Percentiles rank a stretch among this genome's conserved stretches.
These are phyloP conservation scores for Rhododendron molle DNA, from an alignment of 148 eudicot species.

Conservation along the genomic window DNA sequence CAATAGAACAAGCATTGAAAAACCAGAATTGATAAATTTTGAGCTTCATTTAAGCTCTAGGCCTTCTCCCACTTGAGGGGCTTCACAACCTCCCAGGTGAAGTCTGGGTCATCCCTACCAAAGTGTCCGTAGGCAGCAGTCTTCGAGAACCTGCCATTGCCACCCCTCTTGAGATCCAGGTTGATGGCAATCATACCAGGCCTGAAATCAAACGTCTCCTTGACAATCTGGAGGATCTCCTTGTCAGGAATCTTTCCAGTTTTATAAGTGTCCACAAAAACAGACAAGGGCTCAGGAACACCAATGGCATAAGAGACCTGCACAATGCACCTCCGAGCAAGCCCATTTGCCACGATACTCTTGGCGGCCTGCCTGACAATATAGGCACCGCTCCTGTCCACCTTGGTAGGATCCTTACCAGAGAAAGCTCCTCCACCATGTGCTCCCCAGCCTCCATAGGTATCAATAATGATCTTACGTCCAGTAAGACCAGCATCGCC, in stretches of 20 bases:
- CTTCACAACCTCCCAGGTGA: conserved; percentile 41
- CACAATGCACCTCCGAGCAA: conserved; percentile 59
- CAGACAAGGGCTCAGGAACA: conserved; percentile 67
- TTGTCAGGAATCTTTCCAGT: conserved; percentile 62
- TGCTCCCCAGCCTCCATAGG: too few species aligned
- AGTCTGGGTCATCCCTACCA: conserved; percentile 14
- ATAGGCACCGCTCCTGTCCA: conserved; percentile 68
- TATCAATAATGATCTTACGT: conserved; percentile 53
- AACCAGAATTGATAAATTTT: neutral
- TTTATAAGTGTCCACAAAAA: conserved; percentile 57
- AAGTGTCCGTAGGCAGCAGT: too few species aligned
- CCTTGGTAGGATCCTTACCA: too few species aligned
- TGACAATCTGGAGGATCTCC: conserved; percentile 59
- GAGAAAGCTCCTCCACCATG: too few species aligned
- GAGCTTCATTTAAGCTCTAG: conserved; percentile 17
- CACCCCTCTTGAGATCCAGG: conserved; percentile 54
- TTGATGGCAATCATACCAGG: conserved; percentile 64
- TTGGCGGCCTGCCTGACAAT: conserved; percentile 61
- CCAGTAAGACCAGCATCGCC: conserved; percentile 72
- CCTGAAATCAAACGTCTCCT: conserved; percentile 68
- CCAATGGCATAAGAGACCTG: conserved; percentile 73
- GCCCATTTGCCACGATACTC: conserved; percentile 63
- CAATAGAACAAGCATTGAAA: neutral
- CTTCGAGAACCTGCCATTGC: neutral
- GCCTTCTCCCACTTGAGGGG: conserved; percentile 19